Percentiles rank a stretch among this genome's conserved stretches.
Evolutionary conservation across 2,329 filamentous ascomycete species (phyloP).

Genomic region (Cladosporium cucumerinum): DNA sequence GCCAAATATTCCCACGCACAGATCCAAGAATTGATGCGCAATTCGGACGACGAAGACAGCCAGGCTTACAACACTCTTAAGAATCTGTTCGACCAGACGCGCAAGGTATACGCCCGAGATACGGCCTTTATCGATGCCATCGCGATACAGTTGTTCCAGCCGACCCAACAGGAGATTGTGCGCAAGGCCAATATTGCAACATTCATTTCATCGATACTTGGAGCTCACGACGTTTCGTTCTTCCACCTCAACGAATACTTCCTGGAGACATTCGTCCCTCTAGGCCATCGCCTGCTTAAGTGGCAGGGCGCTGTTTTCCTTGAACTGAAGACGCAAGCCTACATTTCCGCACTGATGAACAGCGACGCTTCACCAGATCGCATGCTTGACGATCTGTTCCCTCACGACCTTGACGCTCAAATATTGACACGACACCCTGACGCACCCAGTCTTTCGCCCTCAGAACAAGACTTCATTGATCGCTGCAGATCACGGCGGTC

Average conservation of each 20-base stretch:
- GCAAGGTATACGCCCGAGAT: slow-evolving; percentile 57
- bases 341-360: slow-evolving; percentile 59
- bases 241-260: slow-evolving; percentile 62
- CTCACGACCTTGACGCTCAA: slow-evolving; percentile 52
- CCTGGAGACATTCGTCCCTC: slow-evolving; percentile 60
- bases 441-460: slow-evolving; percentile 51
- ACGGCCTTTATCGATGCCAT: slow-evolving; percentile 49
- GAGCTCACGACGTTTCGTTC: slow-evolving; percentile 59
- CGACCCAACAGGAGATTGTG: slow-evolving; percentile 55
- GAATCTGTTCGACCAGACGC: slow-evolving; percentile 61
- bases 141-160: slow-evolving; percentile 37
- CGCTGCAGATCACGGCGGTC: slow-evolving; percentile 53
- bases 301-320: slow-evolving; percentile 60
- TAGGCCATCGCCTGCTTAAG: slow-evolving; percentile 56
- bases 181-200: slow-evolving; percentile 64
- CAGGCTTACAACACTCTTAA: slow-evolving; percentile 62
- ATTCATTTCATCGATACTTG: slow-evolving; percentile 62
- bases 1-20: slow-evolving; percentile 56
- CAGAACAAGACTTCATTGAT: slow-evolving; percentile 59
- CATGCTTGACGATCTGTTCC: slow-evolving; percentile 59
- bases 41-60: slow-evolving; percentile 37
- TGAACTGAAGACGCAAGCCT: slow-evolving; percentile 65
- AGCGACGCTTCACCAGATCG: slow-evolving; percentile 54
- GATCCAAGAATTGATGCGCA: slow-evolving; percentile 54
- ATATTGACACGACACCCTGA: slow-evolving; percentile 55